phyloP scores from a whole-genome alignment of 768 basidiomycete species.

The Trametes maxima region DNA sequence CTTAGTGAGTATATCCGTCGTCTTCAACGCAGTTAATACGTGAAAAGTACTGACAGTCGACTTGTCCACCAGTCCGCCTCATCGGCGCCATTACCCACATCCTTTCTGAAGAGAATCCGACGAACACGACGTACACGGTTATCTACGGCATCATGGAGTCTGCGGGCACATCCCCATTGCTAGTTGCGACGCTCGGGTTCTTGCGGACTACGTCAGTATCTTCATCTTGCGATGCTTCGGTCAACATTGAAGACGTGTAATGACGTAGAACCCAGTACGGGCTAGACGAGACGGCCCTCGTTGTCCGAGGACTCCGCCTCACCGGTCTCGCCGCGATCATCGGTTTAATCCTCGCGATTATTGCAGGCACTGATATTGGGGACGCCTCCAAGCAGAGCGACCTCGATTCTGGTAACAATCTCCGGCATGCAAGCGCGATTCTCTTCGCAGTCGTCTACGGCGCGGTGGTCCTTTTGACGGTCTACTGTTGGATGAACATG shows the following conservation, averaged over 20 bases:
- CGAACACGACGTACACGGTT: slow-evolving; percentile 48
- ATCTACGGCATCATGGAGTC: slow-evolving; percentile 51
- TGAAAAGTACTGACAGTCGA: background rate
- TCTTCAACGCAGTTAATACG: too few species aligned
- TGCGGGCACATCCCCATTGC: slow-evolving; percentile 43
- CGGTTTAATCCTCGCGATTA: slow-evolving; percentile 37
- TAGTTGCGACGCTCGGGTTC: slow-evolving; percentile 41
- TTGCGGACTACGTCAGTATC: slow-evolving; percentile 38
- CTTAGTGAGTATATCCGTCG: slow-evolving; percentile 43
- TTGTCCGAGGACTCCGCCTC: slow-evolving; percentile 28
- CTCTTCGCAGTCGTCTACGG: slow-evolving; percentile 42
- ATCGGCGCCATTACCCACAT: slow-evolving; percentile 59
- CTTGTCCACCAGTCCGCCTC: slow-evolving; percentile 49
- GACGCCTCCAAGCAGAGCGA: slow-evolving; percentile 16
- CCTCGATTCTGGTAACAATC: slow-evolving; percentile 28
- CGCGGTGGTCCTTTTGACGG: slow-evolving; percentile 30
- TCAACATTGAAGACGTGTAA: background rate
- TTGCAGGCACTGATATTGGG: slow-evolving; percentile 33
- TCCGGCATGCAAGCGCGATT: slow-evolving; percentile 38
- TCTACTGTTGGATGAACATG: slow-evolving; percentile 20
- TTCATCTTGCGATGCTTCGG: background rate
- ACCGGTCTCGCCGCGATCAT: slow-evolving; percentile 31
- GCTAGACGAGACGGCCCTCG: slow-evolving; percentile 26
- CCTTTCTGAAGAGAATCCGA: slow-evolving; percentile 49
- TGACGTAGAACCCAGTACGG: slow-evolving; percentile 31